Evolutionary conservation across 345 rosid genomes (phyloP).

Genomic region (Pugionium dolabratum): DNA sequence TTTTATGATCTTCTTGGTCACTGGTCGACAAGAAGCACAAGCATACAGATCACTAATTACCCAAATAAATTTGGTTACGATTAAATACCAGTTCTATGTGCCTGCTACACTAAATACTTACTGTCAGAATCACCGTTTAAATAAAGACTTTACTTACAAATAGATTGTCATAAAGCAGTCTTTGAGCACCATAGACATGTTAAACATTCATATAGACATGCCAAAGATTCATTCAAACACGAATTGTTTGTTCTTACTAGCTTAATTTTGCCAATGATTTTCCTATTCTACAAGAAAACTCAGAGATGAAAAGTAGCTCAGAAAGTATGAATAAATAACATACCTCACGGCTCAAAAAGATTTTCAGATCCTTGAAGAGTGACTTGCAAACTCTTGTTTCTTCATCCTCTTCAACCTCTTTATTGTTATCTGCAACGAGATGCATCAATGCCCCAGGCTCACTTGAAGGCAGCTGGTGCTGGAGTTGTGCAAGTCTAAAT

Average conservation of each 20-base stretch:
- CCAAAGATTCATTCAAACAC: neutral
- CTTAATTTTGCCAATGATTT: neutral
- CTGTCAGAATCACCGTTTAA: neutral
- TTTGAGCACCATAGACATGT: neutral
- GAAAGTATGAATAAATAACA: slow-evolving; percentile 8
- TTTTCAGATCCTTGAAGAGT: slow-evolving; percentile 67
- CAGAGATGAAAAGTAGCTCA: neutral
- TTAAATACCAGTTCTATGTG: neutral
- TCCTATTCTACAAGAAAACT: slow-evolving; percentile 1
- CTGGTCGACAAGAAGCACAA: neutral
- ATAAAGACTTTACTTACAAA: neutral
- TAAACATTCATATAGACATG: neutral
- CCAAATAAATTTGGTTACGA: neutral
- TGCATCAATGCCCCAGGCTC: slow-evolving; percentile 96
- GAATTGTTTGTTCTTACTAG: neutral
- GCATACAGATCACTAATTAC: neutral
- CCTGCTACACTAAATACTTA: neutral
- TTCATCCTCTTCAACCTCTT: slow-evolving; percentile 84
- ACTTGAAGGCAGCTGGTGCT: slow-evolving; percentile 87
- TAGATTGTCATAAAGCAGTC: neutral
- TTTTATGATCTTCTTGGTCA: neutral
- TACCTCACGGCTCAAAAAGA: slow-evolving; percentile 97
- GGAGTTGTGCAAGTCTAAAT: slow-evolving; percentile 91
- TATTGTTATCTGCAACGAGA: slow-evolving; percentile 61
- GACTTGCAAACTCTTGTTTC: slow-evolving; percentile 77